These are phyloP conservation scores for Pichia sp. DNA, from an alignment of 1,139 yeast genomes.

Conservation along the genomic window DNA sequence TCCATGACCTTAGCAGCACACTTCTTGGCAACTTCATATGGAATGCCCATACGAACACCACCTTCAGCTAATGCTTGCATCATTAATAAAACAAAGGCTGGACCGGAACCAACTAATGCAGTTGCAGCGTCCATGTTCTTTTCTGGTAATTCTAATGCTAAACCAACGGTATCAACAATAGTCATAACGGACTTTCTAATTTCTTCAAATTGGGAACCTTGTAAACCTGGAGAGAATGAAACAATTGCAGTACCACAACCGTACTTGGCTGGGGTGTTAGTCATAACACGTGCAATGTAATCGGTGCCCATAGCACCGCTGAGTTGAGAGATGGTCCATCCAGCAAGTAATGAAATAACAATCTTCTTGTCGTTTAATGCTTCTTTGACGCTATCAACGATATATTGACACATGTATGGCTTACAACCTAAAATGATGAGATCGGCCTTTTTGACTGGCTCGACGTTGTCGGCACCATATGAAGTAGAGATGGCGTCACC, in stretches of 20 bases:
- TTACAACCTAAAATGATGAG: constrained; percentile 82
- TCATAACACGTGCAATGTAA: constrained; percentile 88
- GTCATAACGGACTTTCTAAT: constrained; percentile 55
- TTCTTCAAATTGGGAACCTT: constrained; percentile 38
- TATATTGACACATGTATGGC: constrained; percentile 71
- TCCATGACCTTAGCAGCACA: constrained; percentile 96
- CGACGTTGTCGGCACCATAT: constrained; percentile 49
- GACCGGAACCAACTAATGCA: constrained; percentile 94
- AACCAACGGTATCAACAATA: constrained; percentile 64
- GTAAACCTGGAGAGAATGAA: constrained; percentile 47
- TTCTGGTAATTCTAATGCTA: constrained; percentile 74
- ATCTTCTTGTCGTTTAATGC: constrained; percentile 47
- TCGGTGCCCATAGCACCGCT: constrained; percentile 47
- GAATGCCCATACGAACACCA: constrained; percentile 93
- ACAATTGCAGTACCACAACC: constrained; percentile 95
- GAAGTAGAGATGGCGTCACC: constrained; percentile 50
- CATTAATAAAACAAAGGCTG: constrained; percentile 89
- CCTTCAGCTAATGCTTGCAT: constrained; percentile 94
- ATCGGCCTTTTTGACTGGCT: constrained; percentile 62
- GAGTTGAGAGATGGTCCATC: constrained; percentile 80
- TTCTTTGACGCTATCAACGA: constrained; percentile 39
- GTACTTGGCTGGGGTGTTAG: constrained; percentile 92
- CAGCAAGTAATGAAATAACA: constrained; percentile 85
- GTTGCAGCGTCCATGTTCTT: constrained; percentile 97
- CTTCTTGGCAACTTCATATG: constrained; percentile 75